Percentiles rank a stretch among this genome's conserved stretches.
These are phyloP conservation scores for Nidularia pulvinata DNA, from an alignment of 768 basidiomycete species.

Conservation along the genomic window DNA sequence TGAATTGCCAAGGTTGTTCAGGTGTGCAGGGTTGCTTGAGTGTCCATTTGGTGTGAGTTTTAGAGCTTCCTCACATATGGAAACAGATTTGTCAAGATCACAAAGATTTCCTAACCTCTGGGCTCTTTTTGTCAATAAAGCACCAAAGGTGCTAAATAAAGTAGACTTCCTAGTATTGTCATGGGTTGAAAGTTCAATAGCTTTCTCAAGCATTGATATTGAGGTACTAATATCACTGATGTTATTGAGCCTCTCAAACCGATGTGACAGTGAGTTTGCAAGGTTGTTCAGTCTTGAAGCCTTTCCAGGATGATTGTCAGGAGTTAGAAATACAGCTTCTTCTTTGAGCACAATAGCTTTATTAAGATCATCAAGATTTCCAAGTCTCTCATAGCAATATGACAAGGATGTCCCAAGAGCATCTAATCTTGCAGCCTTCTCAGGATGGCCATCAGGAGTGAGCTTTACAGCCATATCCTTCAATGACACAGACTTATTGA, in stretches of 20 bases:
- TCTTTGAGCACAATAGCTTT: conserved; percentile 5
- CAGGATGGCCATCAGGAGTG: not conserved
- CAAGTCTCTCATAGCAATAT: not conserved
- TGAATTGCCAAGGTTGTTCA: not conserved
- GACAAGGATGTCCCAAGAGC: not conserved
- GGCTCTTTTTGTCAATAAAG: no score
- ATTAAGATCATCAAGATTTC: conserved; percentile 4
- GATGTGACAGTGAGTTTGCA: not conserved
- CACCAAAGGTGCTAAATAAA: no score
- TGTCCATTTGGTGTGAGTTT: no score
- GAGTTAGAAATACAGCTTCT: conserved; percentile 3
- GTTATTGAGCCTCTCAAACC: not conserved
- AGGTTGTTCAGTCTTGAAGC: not conserved
- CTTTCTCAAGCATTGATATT: not conserved
- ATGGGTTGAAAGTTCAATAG: not conserved
- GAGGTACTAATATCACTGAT: not conserved
- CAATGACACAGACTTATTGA: not conserved
- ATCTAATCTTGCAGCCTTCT: not conserved
- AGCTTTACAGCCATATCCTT: not conserved
- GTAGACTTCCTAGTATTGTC: not conserved
- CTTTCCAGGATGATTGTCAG: not conserved
- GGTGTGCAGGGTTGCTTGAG: no score
- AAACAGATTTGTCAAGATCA: no score
- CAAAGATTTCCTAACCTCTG: no score
- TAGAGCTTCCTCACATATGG: no score